These are phyloP conservation scores for Phalaenopsis aphrodite DNA, from an alignment of 106 monocot species.

Conservation along the genomic window DNA sequence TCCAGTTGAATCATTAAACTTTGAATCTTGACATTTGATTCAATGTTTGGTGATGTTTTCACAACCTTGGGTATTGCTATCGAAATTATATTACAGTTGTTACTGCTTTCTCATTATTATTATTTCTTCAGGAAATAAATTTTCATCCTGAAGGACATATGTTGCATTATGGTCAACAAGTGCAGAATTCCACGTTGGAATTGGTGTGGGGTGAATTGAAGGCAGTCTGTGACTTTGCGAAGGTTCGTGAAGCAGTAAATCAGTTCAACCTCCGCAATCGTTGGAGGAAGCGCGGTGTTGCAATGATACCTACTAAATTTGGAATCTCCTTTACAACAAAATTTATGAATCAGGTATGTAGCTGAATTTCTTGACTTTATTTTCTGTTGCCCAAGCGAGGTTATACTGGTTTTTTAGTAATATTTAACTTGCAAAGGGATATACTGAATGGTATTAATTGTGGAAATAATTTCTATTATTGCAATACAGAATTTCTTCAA, in stretches of 20 bases:
- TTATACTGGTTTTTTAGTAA: background rate
- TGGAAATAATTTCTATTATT: background rate
- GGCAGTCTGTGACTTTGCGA: slow-evolving; percentile 57
- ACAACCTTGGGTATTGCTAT: background rate
- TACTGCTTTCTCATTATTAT: background rate
- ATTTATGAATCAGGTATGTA: slow-evolving; percentile 77
- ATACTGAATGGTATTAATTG: background rate
- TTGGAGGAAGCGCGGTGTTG: slow-evolving; percentile 87
- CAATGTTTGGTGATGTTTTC: no score
- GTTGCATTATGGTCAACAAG: slow-evolving; percentile 74
- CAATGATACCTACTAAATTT: slow-evolving; percentile 95
- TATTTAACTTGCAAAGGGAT: background rate
- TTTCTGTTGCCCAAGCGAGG: background rate
- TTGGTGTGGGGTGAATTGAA: slow-evolving; percentile 81
- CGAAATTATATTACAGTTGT: background rate
- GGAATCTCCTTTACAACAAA: slow-evolving; percentile 91
- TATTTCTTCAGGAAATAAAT: slow-evolving; percentile 63
- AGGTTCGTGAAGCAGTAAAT: slow-evolving; percentile 39
- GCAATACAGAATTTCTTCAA: background rate
- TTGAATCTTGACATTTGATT: no score
- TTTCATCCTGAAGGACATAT: slow-evolving; percentile 68
- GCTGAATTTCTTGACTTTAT: slow-evolving; percentile 3
- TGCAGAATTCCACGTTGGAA: slow-evolving; percentile 58
- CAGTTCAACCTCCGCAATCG: slow-evolving; percentile 65
- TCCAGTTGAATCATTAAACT: no score